Base-by-base conservation (phyloP, 257 asterid species). In the Anisodus acutangulus region DNA sequence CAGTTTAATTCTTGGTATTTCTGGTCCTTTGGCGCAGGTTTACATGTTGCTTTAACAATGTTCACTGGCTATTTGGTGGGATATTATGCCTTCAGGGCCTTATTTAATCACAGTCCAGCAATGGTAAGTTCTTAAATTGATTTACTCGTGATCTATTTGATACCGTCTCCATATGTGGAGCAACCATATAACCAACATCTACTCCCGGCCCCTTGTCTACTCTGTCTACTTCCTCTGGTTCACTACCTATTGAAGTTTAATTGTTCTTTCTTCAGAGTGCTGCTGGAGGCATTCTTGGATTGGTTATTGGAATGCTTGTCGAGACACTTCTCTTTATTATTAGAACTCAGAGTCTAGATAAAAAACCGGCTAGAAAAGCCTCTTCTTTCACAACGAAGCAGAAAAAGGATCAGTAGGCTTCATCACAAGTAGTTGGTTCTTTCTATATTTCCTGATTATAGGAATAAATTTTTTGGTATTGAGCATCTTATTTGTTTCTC, bases 261-360 rank as follows among this genome's bases (percentile, higher is more conserved):
- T 53, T 83, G 45, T 54, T 63, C 67, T 72, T 43, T 57, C 63
- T 91, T 62, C 85, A 96, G 99, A 90, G 91, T 84, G 98, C 99
- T 88, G 98, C 98, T 22, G 98, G 99, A 62, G 98, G 99, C 80
- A 91, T 97, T 84, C 97, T 97, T 83, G 99, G 99, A 67, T 90
- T 97, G 91, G 98, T 97, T 83, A 84, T 78, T 2, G 97, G 90
- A 53, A 95, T 97, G 99, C 92, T 94, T 83, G 97, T 97, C 1
- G 99, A 97, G 91, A 94, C 96, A 3, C 92, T 96, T 84, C 90
- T 96, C 80, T 94, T 96, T 84, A 92, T 94, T 64, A 85, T 95
- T 47, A 87, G 93, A 88, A 87, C 91, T 13, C 87, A 95, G 17
- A 88, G 87, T 82, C 83, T 86, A 59, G 93, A 87, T 62, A 90